Percentiles rank a stretch among this genome's conserved stretches.
These are phyloP conservation scores for Chlorella vulgaris DNA, from an alignment of 139 green algal species.

Conservation along the genomic window DNA sequence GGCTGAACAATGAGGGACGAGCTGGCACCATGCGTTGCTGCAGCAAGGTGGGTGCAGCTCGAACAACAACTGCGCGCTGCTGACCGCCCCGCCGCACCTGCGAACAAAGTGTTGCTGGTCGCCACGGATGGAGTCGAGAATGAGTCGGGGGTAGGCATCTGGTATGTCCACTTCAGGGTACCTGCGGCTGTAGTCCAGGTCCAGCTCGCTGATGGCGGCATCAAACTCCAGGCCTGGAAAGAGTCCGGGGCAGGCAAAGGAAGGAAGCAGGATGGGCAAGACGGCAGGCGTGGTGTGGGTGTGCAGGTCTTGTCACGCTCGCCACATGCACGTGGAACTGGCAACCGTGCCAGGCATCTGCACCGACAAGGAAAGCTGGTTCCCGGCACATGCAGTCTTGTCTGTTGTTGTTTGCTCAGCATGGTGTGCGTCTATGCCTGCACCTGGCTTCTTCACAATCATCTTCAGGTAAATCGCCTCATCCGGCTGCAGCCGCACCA, in stretches of 20 bases:
- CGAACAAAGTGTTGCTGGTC: slow-evolving; percentile 98
- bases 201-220: slow-evolving; percentile 80
- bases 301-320: too few relatives aligned
- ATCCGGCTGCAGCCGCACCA: slow-evolving; percentile 85
- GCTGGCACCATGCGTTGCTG: neutral
- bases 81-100: too few relatives aligned
- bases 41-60: neutral
- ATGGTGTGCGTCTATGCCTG: too few relatives aligned
- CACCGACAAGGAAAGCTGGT: too few relatives aligned
- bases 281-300: neutral
- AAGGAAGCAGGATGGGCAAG: neutral
- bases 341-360: too few relatives aligned
- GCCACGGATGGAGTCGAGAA: slow-evolving; percentile 90
- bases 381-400: too few relatives aligned
- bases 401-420: too few relatives aligned
- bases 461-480: slow-evolving; percentile 97
- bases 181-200: slow-evolving; percentile 72
- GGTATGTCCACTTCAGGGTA: slow-evolving; percentile 77
- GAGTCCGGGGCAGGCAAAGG: neutral
- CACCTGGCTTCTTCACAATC: slow-evolving; percentile 85
- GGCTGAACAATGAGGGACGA: neutral
- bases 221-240: slow-evolving; percentile 72
- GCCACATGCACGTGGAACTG: too few relatives aligned
- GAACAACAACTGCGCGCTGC: too few relatives aligned
- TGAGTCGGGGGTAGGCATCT: slow-evolving; percentile 94